Evolutionary conservation across 75 land plant species (phyloP), one percentile per base, ranked within the genome.

Genomic region (Chamaecyparis obtusa): DNA sequence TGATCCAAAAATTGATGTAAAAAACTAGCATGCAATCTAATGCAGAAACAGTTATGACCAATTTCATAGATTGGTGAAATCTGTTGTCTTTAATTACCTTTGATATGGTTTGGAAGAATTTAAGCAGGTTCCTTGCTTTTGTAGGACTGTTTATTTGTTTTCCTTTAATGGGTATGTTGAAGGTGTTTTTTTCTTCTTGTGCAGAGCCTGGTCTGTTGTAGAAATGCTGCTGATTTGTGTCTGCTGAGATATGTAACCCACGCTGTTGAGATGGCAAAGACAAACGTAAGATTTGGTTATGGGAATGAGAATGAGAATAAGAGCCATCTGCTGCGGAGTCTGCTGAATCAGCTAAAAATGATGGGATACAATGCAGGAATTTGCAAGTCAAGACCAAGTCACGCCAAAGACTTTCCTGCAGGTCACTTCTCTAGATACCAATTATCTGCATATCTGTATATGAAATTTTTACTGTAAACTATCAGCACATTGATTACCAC

Each of bases 281-380:
- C 6, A 87, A 64, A 7, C 74, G 88, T 51, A 77, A n/a, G 32
- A 39, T 36, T 41, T 36, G 56, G 49, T 37, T 9, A 24, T 69
- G 81, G 24, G 30, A 87, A 74, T 60, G 81, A 19, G 30, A 87
- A 74, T 60, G 54, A 51, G 54, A 51, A 51, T 13, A 44, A 85
- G 19, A 81, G 83, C 32, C 85, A 69, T 15, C 19, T 85, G 79
- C 79, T 71, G 27, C 69, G 91, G 55, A 44, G 21, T 24, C 82
- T 88, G 9, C 54, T 90, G 90, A 86, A 74, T 14, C 67, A 83
- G 35, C 46, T 90, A 8, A 81, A 85, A 19, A 80, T 37, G 54
- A 27, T 64, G 33, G 90, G 91, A 9, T 90, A 88, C 85, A 83
- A 90, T 86, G 91, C 89, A 3, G 91, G 85, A 17, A 41, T 90